Base-by-base conservation (phyloP, 2,329 filamentous ascomycete genomes). In the Monilinia polystroma region DNA sequence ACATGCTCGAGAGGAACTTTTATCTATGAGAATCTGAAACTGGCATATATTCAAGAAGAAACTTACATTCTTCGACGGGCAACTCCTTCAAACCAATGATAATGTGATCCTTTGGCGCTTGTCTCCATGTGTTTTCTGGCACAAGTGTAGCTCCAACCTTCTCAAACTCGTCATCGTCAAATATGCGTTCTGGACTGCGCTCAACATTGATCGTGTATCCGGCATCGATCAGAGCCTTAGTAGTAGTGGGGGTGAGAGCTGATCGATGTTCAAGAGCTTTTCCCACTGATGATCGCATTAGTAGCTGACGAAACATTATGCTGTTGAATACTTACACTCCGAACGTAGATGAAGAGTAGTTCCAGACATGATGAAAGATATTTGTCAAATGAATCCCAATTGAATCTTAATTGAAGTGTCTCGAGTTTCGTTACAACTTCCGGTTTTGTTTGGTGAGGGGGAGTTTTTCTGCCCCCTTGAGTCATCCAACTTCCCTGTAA, bases 41-140 rank as follows among this genome's bases (percentile, higher is more conserved):
- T 63, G 35, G n/a, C 14, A 38, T 63, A 10, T n/a, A 6, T 53
- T 41, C 23, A 62, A 47, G 12, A 62, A 47, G 12, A 18, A 43
- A 76, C 79, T 76, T 79, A 84, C 83, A 87, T 68, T 86, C 84
- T 75, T 91, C 88, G 73, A 90, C 88, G 32, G 87, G 87, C 14
- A 93, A 83, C 80, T 93, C 90, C 83, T 93, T 93, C 68, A 93
- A 82, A 52, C 90, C 90, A 67, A 93, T 79, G 68, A 93, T 87
- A 73, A 92, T 86, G 75, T 90, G 83, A 69, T 90, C 87, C 71
- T 81, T 79, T 51, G 89, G 87, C 1, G 86, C 89, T 67, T 89
- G 81, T 64, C 82, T 81, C 90, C 90, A 93, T 60, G 83, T 85
- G 53, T 88, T 86, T 70, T 86, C 84, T 18, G 85, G 82, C 18